Evolutionary conservation across 1,284 basidiomycete species (phyloP).

Genomic region (Ceratobasidium sp.): DNA sequence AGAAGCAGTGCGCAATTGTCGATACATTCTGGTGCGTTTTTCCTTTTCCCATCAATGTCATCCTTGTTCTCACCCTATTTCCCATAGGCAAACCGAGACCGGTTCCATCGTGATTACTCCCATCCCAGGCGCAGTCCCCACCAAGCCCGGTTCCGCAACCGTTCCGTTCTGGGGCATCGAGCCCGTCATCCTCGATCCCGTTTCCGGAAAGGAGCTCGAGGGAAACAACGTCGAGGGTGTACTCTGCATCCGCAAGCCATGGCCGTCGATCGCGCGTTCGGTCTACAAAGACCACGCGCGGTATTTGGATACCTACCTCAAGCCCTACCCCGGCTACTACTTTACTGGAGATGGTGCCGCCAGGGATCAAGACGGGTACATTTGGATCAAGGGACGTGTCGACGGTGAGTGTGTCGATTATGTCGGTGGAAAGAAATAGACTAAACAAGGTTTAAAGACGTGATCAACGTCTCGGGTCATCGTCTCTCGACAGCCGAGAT

Average conservation of each 20-base stretch:
- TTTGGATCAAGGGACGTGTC: slow-evolving; percentile 97
- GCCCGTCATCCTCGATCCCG: slow-evolving; percentile 85
- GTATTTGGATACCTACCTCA: slow-evolving; percentile 95
- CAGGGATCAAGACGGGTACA: slow-evolving; percentile 94
- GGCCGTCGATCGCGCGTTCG: slow-evolving; percentile 97
- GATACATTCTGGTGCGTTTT: slow-evolving; percentile 82
- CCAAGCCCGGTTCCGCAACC: slow-evolving; percentile 95
- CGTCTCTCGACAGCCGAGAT: slow-evolving; percentile 97
- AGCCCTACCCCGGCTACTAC: slow-evolving; percentile 87
- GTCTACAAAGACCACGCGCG: slow-evolving; percentile 92
- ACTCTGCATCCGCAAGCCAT: slow-evolving; percentile 84
- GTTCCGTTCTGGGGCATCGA: slow-evolving; percentile 98
- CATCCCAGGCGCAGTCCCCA: slow-evolving; percentile 93
- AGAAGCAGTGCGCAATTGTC: slow-evolving; percentile 89
- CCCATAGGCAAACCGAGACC: slow-evolving; percentile 91
- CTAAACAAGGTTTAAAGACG: slow-evolving; percentile 57
- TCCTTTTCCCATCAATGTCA: background rate
- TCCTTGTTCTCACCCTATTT: background rate
- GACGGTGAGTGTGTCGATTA: slow-evolving; percentile 69
- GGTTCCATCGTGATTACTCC: slow-evolving; percentile 95
- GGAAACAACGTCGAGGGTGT: slow-evolving; percentile 93
- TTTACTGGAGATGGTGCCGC: slow-evolving; percentile 97
- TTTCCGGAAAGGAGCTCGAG: slow-evolving; percentile 74
- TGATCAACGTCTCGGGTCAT: slow-evolving; percentile 95
- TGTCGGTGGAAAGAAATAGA: background rate